Conservation (phyloP, 352 stramenopile genomes). For the Peronosclerospora sorghi region DNA sequence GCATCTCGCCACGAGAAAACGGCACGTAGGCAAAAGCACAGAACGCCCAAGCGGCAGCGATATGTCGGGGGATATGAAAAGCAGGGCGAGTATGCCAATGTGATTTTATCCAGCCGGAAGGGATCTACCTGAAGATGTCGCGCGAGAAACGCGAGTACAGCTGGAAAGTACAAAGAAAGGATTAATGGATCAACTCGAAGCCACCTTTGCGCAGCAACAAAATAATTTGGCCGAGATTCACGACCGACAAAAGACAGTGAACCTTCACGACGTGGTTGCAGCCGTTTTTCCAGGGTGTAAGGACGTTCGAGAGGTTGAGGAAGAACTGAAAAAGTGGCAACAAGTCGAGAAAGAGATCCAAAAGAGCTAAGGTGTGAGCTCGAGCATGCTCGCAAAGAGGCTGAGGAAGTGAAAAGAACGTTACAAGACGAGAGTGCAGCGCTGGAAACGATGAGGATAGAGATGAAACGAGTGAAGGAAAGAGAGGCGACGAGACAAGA, state of each 20-base stretch:
- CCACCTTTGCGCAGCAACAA: no score
- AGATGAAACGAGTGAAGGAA: slow-evolving; percentile 22
- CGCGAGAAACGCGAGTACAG: slow-evolving; percentile 38
- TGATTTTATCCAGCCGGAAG: slow-evolving; percentile 75
- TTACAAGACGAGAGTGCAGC: no score
- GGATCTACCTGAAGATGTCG: slow-evolving; percentile 68
- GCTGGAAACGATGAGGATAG: no score
- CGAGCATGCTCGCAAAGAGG: no score
- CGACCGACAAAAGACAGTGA: no score
- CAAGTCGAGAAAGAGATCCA: no score
- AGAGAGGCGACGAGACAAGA: slow-evolving; percentile 21
- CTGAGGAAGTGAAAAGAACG: no score
- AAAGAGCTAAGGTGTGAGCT: no score
- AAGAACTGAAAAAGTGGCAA: no score
- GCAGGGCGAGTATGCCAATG: slow-evolving; percentile 38
- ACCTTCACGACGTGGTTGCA: no score
- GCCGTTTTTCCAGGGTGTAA: slow-evolving; percentile 4
- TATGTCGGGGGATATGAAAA: slow-evolving; percentile 74
- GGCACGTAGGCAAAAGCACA: slow-evolving; percentile 2
- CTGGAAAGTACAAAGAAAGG: slow-evolving; percentile 20
- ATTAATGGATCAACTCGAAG: no score
- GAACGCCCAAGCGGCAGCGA: slow-evolving; percentile 16
- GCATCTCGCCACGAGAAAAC: no score
- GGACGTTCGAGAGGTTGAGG: slow-evolving; percentile 8
- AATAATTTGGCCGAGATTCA: slow-evolving; percentile 32